Conservation (phyloP, 2,329 filamentous ascomycete genomes). For the Penicillium sp. region DNA sequence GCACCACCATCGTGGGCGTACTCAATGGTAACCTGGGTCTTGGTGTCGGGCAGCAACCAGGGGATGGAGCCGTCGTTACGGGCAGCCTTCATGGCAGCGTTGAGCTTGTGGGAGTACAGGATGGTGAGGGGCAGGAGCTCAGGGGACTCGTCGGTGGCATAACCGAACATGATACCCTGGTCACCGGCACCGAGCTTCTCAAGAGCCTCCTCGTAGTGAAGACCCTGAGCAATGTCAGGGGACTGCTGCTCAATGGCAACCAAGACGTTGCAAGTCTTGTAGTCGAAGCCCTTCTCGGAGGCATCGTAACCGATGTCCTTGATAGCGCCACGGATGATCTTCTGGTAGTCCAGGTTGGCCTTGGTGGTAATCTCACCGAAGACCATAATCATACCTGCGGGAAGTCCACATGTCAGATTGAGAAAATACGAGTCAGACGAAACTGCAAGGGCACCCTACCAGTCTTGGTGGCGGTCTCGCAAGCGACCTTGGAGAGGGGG, state of each 20-base stretch:
- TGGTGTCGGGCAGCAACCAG: constrained; percentile 98
- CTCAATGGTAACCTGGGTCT: constrained; percentile 99
- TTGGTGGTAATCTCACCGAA: constrained; percentile 99
- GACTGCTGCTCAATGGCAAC: constrained; percentile 99
- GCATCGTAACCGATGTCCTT: constrained; percentile 99
- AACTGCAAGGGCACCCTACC: constrained; percentile 56
- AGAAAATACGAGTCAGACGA: constrained; percentile 7
- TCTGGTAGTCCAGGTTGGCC: constrained; percentile 95
- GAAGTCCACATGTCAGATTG: constrained; percentile 17
- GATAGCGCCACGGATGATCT: constrained; percentile 90
- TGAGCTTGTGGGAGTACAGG: constrained; percentile 94
- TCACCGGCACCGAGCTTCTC: constrained; percentile 98
- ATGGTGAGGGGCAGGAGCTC: constrained; percentile 95
- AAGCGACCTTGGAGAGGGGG: constrained; percentile 97
- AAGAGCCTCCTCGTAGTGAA: constrained; percentile 95
- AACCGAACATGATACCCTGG: constrained; percentile 99
- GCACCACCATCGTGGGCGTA: constrained; percentile 94
- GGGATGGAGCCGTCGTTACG: constrained; percentile 84
- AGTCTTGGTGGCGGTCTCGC: constrained; percentile 99
- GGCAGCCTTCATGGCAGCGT: constrained; percentile 88
- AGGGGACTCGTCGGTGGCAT: constrained; percentile 98
- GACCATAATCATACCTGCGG: constrained; percentile 84
- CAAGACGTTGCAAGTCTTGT: constrained; percentile 99
- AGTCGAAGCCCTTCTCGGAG: constrained; percentile 98
- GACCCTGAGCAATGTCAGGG: constrained; percentile 97